Base-by-base conservation (phyloP, 164 flowering plant species). In the Buxus sempervirens region DNA sequence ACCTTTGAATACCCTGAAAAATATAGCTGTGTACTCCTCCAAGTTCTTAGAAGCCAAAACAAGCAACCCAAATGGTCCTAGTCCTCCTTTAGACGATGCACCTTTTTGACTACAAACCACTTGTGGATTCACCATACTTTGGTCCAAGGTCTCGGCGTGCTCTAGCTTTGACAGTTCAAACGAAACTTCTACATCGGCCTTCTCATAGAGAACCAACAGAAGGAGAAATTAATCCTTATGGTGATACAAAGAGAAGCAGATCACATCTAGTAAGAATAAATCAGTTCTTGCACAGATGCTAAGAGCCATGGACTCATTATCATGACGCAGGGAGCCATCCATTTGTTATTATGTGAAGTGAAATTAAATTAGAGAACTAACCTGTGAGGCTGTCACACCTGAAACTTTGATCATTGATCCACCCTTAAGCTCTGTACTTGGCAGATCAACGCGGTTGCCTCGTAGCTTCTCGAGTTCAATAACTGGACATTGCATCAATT, bases 1-100 rank as follows among this genome's bases (percentile, higher is more conserved):
- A 54, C 32, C 62, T 70, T 76, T 86, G 83, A 86, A 85, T 16
- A 88, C 74, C 65, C 85, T 67, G 36, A 82, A 89, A 76, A 73
- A 89, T 7, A 89, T 74, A 26, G 91, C 83, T 0, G 91, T 89
- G 57, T 82, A 73, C 64, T 89, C 91, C 66, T 79, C 25, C 63
- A 89, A 54, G 66, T 72, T 71, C 58, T 84, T 65, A 7, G 89
- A 79, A 32, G 91, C 88, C 60, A 86, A 60, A 55, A 70, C 80
- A 16, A 81, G 38, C 55, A 88, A 48, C 2, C 93, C 93, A 76
- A 88, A 88, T 41, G 91, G 93, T 42, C 91, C 90, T 3, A 85
- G 6, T 0, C 70, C 69, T 19, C 87, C 85, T 70, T 74, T 56
- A 0, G 69, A 70, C 0, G 84, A 61, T 54, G 83, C 80, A 19